Conservation (phyloP, 1,139 yeast species). For the Scheffersomyces titani region DNA sequence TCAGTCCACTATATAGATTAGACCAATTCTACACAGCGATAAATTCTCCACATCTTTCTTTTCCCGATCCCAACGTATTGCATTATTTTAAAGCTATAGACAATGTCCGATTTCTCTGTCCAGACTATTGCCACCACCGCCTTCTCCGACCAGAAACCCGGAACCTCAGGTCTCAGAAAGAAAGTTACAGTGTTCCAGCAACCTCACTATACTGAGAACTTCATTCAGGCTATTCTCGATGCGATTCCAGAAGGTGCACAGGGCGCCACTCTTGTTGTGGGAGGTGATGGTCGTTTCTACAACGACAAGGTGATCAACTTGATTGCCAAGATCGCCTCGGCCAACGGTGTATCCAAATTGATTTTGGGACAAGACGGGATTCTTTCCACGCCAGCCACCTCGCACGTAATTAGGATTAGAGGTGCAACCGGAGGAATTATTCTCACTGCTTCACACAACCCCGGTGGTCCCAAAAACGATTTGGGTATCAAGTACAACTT, state of each 20-base stretch:
- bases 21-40: neutral
- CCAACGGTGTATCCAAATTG: slow-evolving; percentile 83
- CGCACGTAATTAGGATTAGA: slow-evolving; percentile 80
- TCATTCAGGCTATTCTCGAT: slow-evolving; percentile 80
- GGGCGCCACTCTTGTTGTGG: slow-evolving; percentile 80
- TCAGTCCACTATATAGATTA: neutral
- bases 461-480: slow-evolving; percentile 96
- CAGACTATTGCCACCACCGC: slow-evolving; percentile 61
- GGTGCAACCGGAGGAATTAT: slow-evolving; percentile 86
- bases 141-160: slow-evolving; percentile 92
- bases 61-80: neutral
- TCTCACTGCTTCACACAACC: slow-evolving; percentile 95
- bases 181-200: slow-evolving; percentile 84
- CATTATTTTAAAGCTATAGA: neutral
- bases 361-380: slow-evolving; percentile 88
- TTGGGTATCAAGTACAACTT: slow-evolving; percentile 95
- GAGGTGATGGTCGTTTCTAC: slow-evolving; percentile 96
- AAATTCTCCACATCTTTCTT: neutral
- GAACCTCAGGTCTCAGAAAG: slow-evolving; percentile 95
- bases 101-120: slow-evolving; percentile 12
- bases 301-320: slow-evolving; percentile 79
- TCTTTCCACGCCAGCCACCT: slow-evolving; percentile 94
- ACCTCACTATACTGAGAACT: slow-evolving; percentile 86
- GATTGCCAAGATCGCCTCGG: slow-evolving; percentile 83
- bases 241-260: slow-evolving; percentile 89